A percentile compares a stretch with the other conserved stretches of the same genome.
phyloP scores from a whole-genome alignment of 768 basidiomycete genomes.

The Rhizopogon rudus region DNA sequence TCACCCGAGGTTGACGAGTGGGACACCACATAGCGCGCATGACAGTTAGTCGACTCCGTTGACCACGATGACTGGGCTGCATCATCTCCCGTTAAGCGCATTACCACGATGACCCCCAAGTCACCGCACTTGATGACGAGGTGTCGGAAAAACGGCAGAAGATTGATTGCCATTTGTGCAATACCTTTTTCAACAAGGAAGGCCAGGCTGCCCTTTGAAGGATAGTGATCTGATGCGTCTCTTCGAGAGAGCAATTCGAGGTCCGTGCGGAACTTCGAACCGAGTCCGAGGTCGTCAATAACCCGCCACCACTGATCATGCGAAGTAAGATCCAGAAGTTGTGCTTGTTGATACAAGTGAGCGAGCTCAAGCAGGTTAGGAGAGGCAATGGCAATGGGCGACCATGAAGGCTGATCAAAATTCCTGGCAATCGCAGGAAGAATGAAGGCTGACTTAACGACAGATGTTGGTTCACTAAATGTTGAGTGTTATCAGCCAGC shows the following conservation, averaged over 20 bases:
- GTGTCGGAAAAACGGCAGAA: constrained; percentile 82
- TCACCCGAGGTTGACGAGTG: constrained; percentile 40
- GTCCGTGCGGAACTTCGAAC: constrained; percentile 59
- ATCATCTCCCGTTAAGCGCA: constrained; percentile 44
- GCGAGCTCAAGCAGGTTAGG: constrained; percentile 83
- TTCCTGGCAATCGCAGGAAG: constrained; percentile 53
- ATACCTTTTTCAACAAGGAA: constrained; percentile 70
- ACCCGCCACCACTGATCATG: constrained; percentile 59
- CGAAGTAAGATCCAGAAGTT: constrained; percentile 45
- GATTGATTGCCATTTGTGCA: constrained; percentile 73
- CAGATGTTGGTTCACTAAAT: constrained; percentile 88
- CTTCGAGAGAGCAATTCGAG: constrained; percentile 55
- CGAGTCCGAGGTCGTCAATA: constrained; percentile 63
- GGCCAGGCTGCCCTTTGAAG: constrained; percentile 40
- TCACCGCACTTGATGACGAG: constrained; percentile 84
- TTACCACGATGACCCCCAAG: constrained; percentile 57
- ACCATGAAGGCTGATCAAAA: constrained; percentile 22
- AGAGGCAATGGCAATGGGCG: constrained; percentile 67
- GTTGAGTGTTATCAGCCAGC: neutral
- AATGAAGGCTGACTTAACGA: constrained; percentile 71
- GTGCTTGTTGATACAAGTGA: constrained; percentile 49
- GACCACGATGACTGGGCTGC: constrained; percentile 47
- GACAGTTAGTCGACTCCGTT: constrained; percentile 40
- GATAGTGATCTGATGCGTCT: constrained; percentile 35
- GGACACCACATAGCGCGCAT: constrained; percentile 46